phyloP scores from a whole-genome alignment of 2,329 filamentous ascomycete genomes.

The Stachybotrys echinatus region DNA sequence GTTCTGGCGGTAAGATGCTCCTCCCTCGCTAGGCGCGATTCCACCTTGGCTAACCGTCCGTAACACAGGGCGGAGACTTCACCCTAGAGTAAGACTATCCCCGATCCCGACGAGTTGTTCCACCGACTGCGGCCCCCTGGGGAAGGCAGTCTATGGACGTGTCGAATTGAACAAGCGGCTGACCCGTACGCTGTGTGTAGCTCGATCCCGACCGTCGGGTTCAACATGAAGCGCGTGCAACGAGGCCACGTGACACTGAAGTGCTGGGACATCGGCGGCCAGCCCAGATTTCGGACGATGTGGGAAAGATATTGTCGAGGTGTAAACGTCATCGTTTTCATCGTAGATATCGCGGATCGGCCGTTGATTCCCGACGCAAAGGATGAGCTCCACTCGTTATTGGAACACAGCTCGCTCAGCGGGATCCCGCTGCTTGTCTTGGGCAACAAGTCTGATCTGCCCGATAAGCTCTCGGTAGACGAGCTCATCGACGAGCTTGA shows the following conservation, averaged over 20 bases:
- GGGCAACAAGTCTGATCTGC: constrained; percentile 94
- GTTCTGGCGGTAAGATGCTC: constrained; percentile 78
- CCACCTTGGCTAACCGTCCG: constrained; percentile 12
- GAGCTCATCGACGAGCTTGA: constrained; percentile 92
- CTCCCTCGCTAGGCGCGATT: background rate
- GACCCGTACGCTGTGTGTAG: constrained; percentile 50
- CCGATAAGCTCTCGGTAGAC: constrained; percentile 86
- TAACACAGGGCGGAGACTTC: constrained; percentile 83
- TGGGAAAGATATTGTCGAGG: constrained; percentile 98
- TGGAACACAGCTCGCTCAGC: constrained; percentile 77
- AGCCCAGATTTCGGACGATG: constrained; percentile 96
- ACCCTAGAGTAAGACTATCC: constrained; percentile 80
- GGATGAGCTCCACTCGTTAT: constrained; percentile 86
- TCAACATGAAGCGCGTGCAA: constrained; percentile 98
- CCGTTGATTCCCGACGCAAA: constrained; percentile 76
- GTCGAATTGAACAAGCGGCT: too few relatives aligned
- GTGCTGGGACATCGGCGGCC: constrained; percentile 97
- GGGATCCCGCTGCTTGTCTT: constrained; percentile 91
- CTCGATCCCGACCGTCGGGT: constrained; percentile 96
- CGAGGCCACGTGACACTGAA: constrained; percentile 97
- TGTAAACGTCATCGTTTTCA: constrained; percentile 97
- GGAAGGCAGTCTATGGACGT: too few relatives aligned
- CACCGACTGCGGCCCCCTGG: too few relatives aligned
- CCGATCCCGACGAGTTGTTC: constrained; percentile 8
- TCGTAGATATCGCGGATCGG: constrained; percentile 90